A percentile compares a stretch with the other conserved stretches of the same genome.
Conservation (phyloP, 768 basidiomycete species). For the Macrocybe gigantea region DNA sequence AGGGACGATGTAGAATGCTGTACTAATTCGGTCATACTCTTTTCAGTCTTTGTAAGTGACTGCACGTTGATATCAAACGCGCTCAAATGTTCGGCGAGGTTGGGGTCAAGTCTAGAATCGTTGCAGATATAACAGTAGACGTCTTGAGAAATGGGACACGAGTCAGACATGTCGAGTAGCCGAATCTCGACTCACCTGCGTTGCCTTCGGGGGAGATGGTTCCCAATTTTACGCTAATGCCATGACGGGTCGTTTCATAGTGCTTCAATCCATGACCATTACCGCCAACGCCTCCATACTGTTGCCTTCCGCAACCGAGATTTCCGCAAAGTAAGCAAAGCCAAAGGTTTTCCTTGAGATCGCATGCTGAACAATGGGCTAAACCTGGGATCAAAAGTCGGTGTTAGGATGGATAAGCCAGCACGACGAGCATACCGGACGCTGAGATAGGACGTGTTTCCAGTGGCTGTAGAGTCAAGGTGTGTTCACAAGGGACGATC, state of each 20-base stretch:
- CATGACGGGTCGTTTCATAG: constrained; percentile 65
- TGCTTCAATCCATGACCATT: constrained; percentile 89
- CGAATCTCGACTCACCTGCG: constrained; percentile 54
- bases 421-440: constrained; percentile 35
- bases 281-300: constrained; percentile 75
- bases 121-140: constrained; percentile 92
- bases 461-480: constrained; percentile 38
- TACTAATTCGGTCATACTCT: constrained; percentile 94
- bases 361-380: constrained; percentile 78
- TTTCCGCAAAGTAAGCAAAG: constrained; percentile 89
- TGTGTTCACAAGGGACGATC: constrained; percentile 81
- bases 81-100: constrained; percentile 65
- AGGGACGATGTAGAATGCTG: constrained; percentile 9
- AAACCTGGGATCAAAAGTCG: constrained; percentile 42
- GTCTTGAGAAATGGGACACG: constrained; percentile 38
- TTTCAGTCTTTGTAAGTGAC: constrained; percentile 85
- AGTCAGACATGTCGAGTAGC: not conserved
- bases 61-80: constrained; percentile 86
- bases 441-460: constrained; percentile 41
- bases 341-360: constrained; percentile 91
- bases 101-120: constrained; percentile 75
- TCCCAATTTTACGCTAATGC: constrained; percentile 87
- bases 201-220: constrained; percentile 94
- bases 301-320: constrained; percentile 84
- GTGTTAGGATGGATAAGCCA: not conserved